Evolutionary conservation across 2,329 filamentous ascomycete genomes (phyloP).

Genomic region (Nemania abortiva): DNA sequence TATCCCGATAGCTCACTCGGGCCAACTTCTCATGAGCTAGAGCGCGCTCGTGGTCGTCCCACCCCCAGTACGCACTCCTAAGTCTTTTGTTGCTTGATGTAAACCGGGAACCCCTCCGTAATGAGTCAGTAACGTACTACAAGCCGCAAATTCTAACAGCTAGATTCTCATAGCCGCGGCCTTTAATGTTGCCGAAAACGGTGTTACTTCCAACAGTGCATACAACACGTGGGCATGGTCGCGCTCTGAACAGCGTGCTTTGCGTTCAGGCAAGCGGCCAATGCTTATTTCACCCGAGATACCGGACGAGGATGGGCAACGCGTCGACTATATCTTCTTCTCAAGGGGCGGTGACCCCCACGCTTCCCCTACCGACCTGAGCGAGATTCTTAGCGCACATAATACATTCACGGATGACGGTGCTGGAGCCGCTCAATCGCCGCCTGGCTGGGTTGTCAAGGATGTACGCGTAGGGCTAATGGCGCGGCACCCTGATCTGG

Average conservation of each 20-base stretch:
- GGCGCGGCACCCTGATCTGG: slow-evolving; percentile 81
- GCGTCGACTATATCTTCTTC: slow-evolving; percentile 95
- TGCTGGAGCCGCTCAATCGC: slow-evolving; percentile 47
- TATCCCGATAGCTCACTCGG: slow-evolving; percentile 88
- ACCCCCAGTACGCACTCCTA: slow-evolving; percentile 65
- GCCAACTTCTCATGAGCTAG: slow-evolving; percentile 73
- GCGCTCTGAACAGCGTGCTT: slow-evolving; percentile 73
- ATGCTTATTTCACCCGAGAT: slow-evolving; percentile 73
- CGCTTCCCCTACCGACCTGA: slow-evolving; percentile 34
- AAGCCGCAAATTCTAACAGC: neutral
- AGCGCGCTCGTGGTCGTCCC: slow-evolving; percentile 73
- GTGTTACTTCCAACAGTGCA: slow-evolving; percentile 85
- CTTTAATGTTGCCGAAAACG: slow-evolving; percentile 83
- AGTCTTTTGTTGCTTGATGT: neutral
- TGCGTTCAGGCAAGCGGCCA: slow-evolving; percentile 72
- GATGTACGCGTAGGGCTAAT: slow-evolving; percentile 82
- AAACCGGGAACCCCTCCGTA: neutral
- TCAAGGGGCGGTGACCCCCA: slow-evolving; percentile 60
- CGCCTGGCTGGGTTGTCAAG: slow-evolving; percentile 74
- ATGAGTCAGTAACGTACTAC: neutral
- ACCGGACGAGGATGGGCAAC: slow-evolving; percentile 80
- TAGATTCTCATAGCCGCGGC: slow-evolving; percentile 62
- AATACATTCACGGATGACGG: slow-evolving; percentile 38
- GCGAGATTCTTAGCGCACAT: slow-evolving; percentile 38
- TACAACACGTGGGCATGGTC: slow-evolving; percentile 96